Conservation (phyloP, 306 rosid species). For the Luffa acutangula region DNA sequence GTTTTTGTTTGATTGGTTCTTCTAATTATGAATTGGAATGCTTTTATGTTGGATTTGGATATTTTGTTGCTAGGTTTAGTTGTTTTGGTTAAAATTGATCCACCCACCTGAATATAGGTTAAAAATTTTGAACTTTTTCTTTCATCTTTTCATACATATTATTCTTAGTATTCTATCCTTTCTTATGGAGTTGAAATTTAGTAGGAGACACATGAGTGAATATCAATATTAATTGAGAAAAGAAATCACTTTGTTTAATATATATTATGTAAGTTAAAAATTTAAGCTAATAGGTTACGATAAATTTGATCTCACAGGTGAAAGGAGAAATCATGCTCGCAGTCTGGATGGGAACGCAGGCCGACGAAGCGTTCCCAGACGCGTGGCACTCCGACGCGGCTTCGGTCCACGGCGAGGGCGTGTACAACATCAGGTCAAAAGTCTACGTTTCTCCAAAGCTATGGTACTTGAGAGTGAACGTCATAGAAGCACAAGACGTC, state of each 20-base stretch:
- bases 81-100: too few species aligned
- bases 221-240: neutral
- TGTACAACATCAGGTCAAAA: conserved; percentile 56
- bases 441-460: conserved; percentile 75
- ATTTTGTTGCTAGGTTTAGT: too few species aligned
- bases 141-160: too few species aligned
- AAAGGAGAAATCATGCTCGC: conserved; percentile 75
- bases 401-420: conserved; percentile 51
- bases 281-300: neutral
- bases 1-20: too few species aligned
- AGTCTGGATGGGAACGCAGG: conserved; percentile 88
- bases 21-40: too few species aligned
- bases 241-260: neutral
- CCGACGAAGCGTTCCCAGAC: conserved; percentile 80
- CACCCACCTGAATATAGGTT: neutral
- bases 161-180: neutral
- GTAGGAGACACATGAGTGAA: neutral
- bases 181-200: too few species aligned
- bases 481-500: conserved; percentile 75
- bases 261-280: neutral
- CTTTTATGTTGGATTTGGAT: too few species aligned
- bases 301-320: neutral
- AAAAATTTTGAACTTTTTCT: neutral
- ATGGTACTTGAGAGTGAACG: conserved; percentile 73
- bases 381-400: conserved; percentile 78